Percentiles rank a stretch among this genome's conserved stretches.
Evolutionary conservation across 23 red algal species (phyloP).

Genomic region (Gracilaria gracilis): DNA sequence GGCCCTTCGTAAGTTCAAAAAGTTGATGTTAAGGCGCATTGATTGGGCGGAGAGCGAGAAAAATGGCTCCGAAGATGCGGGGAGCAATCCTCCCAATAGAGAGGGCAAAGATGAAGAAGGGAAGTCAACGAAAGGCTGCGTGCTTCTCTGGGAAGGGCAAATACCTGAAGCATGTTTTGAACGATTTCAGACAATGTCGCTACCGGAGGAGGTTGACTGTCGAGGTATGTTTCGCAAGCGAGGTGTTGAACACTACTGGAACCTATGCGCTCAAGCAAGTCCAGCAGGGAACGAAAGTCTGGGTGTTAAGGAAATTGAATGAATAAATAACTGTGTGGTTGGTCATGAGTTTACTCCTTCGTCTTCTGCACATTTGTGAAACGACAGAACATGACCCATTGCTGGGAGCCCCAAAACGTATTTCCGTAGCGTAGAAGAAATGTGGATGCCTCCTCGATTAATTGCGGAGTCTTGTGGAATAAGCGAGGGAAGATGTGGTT

Average conservation of each 20-base stretch:
- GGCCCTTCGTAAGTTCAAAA: slow-evolving; percentile 80
- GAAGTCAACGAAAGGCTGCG: slow-evolving; percentile 34
- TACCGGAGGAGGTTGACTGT: slow-evolving; percentile 50
- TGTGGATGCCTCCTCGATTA: slow-evolving; percentile 71
- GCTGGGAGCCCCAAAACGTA: slow-evolving; percentile 96
- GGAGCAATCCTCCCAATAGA: not conserved
- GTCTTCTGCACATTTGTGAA: slow-evolving; percentile 93
- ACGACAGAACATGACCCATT: slow-evolving; percentile 95
- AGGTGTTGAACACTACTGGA: slow-evolving; percentile 78
- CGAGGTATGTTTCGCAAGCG: slow-evolving; percentile 70
- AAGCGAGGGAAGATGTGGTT: slow-evolving; percentile 94
- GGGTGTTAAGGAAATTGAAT: slow-evolving; percentile 45
- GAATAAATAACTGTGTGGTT: slow-evolving; percentile 19
- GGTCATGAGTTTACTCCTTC: slow-evolving; percentile 21
- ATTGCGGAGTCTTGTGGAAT: slow-evolving; percentile 65
- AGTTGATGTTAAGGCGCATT: slow-evolving; percentile 76
- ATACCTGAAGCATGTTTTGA: slow-evolving; percentile 52
- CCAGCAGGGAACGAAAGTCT: slow-evolving; percentile 60
- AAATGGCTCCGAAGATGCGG: not conserved
- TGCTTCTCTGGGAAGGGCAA: slow-evolving; percentile 73
- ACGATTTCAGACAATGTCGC: slow-evolving; percentile 51
- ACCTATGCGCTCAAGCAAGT: slow-evolving; percentile 60
- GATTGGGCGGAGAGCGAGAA: slow-evolving; percentile 63
- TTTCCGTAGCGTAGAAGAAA: slow-evolving; percentile 93
- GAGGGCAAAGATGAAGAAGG: not conserved